Base-by-base conservation (phyloP, 352 stramenopile genomes). In the Pythium plurisporium region DNA sequence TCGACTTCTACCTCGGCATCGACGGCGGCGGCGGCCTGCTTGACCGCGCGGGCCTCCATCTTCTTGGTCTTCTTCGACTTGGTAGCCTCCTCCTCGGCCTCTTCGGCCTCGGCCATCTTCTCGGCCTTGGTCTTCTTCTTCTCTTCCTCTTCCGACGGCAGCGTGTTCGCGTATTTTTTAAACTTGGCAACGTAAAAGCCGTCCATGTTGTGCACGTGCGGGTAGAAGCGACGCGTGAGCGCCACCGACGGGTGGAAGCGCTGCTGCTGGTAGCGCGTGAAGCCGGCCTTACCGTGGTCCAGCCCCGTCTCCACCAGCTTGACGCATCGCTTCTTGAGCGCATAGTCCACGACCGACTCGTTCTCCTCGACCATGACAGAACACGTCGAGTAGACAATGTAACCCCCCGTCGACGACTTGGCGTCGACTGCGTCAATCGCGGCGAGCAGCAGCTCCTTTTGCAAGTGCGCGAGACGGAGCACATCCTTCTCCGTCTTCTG, bases 131-230 rank as follows among this genome's bases (percentile, higher is more conserved):
- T 82, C 58, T 95, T 92, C 45, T 95, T 92, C 43, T 87, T 70
- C 44, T 87, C 79, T 11, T 83, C 75, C 43, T 87, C 83, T 14
- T 94, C 78, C 27, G 73, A 81, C 8, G 86, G 83, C 58, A 82
- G 78, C 64, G 73, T 88, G 59, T 99, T 98, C 42, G 95, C 96
- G 41, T 98, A 92, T 77, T 99, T 99, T 69, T 99, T 96, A 48
- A 99, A 96, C 80, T 99, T 99, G 34, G 95, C 96, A 29, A 99
- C 97, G 76, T 97, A 99, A 76, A 99, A 99, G 34, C 98, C 98
- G 76, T 99, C 98, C 97, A 99, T 99, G 79, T 99, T 99, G 84
- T 99, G 97, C 65, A 96, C 96, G 70, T 99, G 98, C 37, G 98
- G 98, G 79, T 99, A 99, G 70, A 99, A 99, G 50, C 98, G 84